Evolutionary conservation across 2,329 filamentous ascomycete species (phyloP).

Genomic region (Ambrosiella xylebori): DNA sequence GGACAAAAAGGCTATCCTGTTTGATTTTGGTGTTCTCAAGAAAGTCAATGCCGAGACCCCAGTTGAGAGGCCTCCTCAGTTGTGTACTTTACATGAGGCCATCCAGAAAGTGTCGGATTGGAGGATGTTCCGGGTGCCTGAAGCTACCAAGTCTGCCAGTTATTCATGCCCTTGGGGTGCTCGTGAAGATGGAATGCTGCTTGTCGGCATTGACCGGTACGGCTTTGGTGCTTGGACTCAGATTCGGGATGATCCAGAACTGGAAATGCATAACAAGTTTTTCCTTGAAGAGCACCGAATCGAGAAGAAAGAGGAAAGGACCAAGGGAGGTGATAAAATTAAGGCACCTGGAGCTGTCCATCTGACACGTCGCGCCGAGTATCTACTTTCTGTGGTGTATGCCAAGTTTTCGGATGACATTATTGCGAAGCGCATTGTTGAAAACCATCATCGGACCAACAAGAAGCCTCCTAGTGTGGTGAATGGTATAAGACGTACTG

Average conservation of each 20-base stretch:
- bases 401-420: conserved; percentile 65
- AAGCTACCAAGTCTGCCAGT: conserved; percentile 80
- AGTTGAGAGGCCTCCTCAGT: conserved; percentile 74
- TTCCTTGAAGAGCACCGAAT: conserved; percentile 97
- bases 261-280: conserved; percentile 76
- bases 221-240: conserved; percentile 92
- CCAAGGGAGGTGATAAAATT: conserved; percentile 56
- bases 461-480: conserved; percentile 46
- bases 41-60: conserved; percentile 93
- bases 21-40: conserved; percentile 85
- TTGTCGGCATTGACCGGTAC: conserved; percentile 80
- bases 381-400: conserved; percentile 84
- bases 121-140: conserved; percentile 67
- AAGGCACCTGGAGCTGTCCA: conserved; percentile 96
- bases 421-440: conserved; percentile 59
- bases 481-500: conserved; percentile 43
- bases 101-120: conserved; percentile 51
- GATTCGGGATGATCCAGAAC: conserved; percentile 78
- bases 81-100: conserved; percentile 65
- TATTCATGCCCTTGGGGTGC: conserved; percentile 88
- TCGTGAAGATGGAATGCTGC: conserved; percentile 91
- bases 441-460: conserved; percentile 90
- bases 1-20: conserved; percentile 90
- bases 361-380: conserved; percentile 84
- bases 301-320: conserved; percentile 87